These are phyloP conservation scores for Phycomyces blakesleeanus DNA, from an alignment of 192 early-diverging fungal genomes.

Conservation along the genomic window DNA sequence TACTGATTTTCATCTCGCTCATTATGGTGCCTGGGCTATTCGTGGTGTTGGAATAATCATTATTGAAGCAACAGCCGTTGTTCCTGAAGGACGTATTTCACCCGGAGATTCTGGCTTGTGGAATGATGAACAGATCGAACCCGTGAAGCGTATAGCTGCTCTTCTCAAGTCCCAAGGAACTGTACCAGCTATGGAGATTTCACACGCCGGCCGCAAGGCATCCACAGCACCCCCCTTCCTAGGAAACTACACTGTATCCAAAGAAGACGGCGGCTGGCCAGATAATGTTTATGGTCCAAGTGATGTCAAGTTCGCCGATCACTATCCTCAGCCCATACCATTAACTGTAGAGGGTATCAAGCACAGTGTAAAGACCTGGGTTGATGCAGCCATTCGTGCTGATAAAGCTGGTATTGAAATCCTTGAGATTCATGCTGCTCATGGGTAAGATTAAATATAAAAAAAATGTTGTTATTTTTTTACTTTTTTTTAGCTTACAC, in stretches of 20 bases:
- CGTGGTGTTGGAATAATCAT: slow-evolving; percentile 78
- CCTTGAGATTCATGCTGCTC: slow-evolving; percentile 58
- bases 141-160: slow-evolving; percentile 55
- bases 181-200: slow-evolving; percentile 70
- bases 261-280: slow-evolving; percentile 64
- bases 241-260: slow-evolving; percentile 13
- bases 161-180: slow-evolving; percentile 60
- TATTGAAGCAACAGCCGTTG: slow-evolving; percentile 74
- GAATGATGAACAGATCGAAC: slow-evolving; percentile 72
- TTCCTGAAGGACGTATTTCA: slow-evolving; percentile 69
- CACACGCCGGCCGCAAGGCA: slow-evolving; percentile 79
- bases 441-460: slow-evolving; percentile 44
- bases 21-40: slow-evolving; percentile 66
- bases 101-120: slow-evolving; percentile 79
- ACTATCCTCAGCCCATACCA: slow-evolving; percentile 19
- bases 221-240: slow-evolving; percentile 17
- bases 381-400: slow-evolving; percentile 65
- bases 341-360: slow-evolving; percentile 56
- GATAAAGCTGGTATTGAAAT: slow-evolving; percentile 57
- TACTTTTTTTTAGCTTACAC: too few relatives aligned
- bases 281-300: slow-evolving; percentile 67
- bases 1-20: slow-evolving; percentile 63
- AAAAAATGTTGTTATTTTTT: neutral
- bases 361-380: slow-evolving; percentile 58
- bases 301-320: slow-evolving; percentile 43